Conservation (phyloP, 192 early-diverging fungal genomes). For the Entomortierella chlamydospora region DNA sequence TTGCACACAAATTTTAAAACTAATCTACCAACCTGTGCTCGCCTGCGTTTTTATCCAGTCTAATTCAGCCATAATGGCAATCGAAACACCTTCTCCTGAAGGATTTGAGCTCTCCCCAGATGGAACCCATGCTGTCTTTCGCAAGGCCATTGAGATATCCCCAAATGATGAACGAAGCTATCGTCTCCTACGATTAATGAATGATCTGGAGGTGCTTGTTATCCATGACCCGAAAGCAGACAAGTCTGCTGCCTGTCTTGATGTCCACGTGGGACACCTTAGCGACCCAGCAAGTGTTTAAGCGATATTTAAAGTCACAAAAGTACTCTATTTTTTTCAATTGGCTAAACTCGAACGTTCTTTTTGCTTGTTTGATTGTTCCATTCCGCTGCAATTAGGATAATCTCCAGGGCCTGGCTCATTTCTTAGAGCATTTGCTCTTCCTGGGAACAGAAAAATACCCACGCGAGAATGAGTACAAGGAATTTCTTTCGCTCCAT, state of each 20-base stretch:
- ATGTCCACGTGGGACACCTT: conserved; percentile 72
- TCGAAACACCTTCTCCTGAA: background rate
- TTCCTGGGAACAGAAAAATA: conserved; percentile 77
- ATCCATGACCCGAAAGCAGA: conserved; percentile 65
- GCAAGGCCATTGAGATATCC: conserved; percentile 58
- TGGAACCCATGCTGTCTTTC: conserved; percentile 33
- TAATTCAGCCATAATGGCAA: background rate
- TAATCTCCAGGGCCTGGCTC: conserved; percentile 71
- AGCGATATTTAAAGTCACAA: too few species aligned
- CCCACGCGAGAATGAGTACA: conserved; percentile 74
- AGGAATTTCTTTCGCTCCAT: conserved; percentile 60
- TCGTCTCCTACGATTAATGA: conserved; percentile 64
- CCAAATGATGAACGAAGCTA: conserved; percentile 69
- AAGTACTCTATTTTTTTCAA: too few species aligned
- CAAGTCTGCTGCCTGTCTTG: conserved; percentile 69
- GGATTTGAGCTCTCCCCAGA: conserved; percentile 30
- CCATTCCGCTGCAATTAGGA: conserved; percentile 42
- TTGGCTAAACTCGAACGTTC: too few species aligned
- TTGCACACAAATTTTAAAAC: background rate
- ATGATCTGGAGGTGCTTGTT: conserved; percentile 68
- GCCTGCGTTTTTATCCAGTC: background rate
- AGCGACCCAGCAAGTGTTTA: conserved; percentile 62
- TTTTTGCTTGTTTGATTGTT: too few species aligned
- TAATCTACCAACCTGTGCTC: too few species aligned
- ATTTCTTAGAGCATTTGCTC: conserved; percentile 78